Percentiles rank a stretch among this genome's conserved stretches.
phyloP scores from a whole-genome alignment of 2,329 filamentous ascomycete species.

The Pseudogymnoascus pannorum region DNA sequence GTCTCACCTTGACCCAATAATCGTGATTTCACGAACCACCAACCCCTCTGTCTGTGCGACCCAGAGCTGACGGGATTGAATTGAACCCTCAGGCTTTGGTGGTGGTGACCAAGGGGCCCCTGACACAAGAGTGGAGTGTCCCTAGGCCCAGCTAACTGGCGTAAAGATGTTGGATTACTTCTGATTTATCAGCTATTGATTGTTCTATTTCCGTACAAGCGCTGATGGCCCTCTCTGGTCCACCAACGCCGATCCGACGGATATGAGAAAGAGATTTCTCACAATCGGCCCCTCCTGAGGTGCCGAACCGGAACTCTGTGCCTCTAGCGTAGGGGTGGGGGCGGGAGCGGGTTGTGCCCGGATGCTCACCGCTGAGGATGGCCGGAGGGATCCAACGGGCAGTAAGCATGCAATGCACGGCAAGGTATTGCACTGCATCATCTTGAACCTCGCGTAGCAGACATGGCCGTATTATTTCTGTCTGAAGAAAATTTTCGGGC shows the following conservation, averaged over 20 bases:
- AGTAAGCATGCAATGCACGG: not conserved
- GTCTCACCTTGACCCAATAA: not conserved
- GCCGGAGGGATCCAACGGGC: not conserved
- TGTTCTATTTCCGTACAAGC: slow-evolving; percentile 1
- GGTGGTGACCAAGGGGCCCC: not conserved
- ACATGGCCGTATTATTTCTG: not conserved
- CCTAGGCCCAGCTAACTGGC: not conserved
- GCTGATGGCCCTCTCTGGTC: not conserved
- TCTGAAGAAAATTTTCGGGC: not conserved
- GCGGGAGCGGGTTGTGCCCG: not conserved
- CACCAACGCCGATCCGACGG: not conserved
- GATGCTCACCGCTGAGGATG: not conserved
- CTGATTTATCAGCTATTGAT: not conserved
- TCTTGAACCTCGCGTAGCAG: not conserved
- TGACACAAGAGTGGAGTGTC: not conserved
- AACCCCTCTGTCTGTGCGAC: not conserved
- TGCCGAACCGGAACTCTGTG: not conserved
- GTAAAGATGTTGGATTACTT: not conserved
- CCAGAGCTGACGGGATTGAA: not conserved
- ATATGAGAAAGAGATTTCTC: not conserved
- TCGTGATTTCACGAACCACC: not conserved
- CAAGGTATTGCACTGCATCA: not conserved
- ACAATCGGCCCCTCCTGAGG: not conserved
- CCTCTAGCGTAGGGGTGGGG: not conserved
- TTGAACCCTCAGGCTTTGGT: not conserved